Evolutionary conservation across 192 early-diverging fungal genomes (phyloP).

Genomic region (Coemansia sp.): DNA sequence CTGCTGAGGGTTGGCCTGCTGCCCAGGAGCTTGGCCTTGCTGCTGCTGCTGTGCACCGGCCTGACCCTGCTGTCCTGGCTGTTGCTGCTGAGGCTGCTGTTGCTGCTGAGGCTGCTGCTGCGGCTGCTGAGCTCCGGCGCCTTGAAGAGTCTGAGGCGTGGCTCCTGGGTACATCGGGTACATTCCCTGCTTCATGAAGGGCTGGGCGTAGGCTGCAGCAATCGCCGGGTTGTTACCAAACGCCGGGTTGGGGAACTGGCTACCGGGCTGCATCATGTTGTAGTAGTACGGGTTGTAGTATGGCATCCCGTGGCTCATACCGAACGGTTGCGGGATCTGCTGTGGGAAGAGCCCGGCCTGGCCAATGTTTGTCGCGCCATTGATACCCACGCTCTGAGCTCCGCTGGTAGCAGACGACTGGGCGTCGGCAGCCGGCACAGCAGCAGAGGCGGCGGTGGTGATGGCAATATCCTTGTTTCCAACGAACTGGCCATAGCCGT

Average conservation of each 20-base stretch:
- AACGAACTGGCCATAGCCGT: slow-evolving; percentile 54
- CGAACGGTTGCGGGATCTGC: slow-evolving; percentile 56
- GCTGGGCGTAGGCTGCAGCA: slow-evolving; percentile 81
- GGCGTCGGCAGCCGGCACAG: slow-evolving; percentile 42
- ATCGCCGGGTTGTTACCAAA: slow-evolving; percentile 70
- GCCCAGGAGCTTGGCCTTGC: slow-evolving; percentile 22
- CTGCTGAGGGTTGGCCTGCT: slow-evolving; percentile 38
- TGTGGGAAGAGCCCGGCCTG: slow-evolving; percentile 57
- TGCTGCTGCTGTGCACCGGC: slow-evolving; percentile 26
- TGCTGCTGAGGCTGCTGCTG: slow-evolving; percentile 44
- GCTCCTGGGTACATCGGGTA: slow-evolving; percentile 77
- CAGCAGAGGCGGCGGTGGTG: slow-evolving; percentile 29
- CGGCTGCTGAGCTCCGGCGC: slow-evolving; percentile 37
- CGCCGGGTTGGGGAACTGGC: slow-evolving; percentile 74
- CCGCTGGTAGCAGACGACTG: slow-evolving; percentile 59
- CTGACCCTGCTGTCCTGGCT: slow-evolving; percentile 27
- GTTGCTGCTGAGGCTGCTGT: slow-evolving; percentile 44
- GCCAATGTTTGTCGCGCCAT: slow-evolving; percentile 52
- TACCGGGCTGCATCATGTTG: slow-evolving; percentile 67
- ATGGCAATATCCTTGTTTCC: slow-evolving; percentile 43
- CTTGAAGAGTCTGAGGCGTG: slow-evolving; percentile 37
- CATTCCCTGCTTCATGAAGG: slow-evolving; percentile 87
- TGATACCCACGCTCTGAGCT: slow-evolving; percentile 61
- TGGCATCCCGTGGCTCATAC: slow-evolving; percentile 67
- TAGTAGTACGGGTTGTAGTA: slow-evolving; percentile 85